Base-by-base conservation (phyloP, 345 rosid species). In the Bruguiera parviflora region DNA sequence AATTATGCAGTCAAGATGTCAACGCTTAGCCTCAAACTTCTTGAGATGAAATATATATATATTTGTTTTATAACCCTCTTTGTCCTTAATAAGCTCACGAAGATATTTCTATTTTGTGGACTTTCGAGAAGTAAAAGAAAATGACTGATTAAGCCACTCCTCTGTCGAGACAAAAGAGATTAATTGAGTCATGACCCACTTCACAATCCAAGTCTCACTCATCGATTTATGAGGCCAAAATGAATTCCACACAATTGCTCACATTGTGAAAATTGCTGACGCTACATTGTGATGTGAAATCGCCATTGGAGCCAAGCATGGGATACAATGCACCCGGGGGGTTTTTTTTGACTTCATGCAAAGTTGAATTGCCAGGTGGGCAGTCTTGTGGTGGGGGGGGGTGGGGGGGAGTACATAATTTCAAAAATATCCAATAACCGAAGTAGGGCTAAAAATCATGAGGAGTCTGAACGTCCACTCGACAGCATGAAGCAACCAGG, bases 101-200 rank as follows among this genome's bases (percentile, higher is more conserved):
- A 74, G 81, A 74, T 78, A 58, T 68, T 79, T 73, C 19, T 3
- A 43, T 64, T 43, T 47, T 0, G 60, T 0, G 2, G 39, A 66
- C 55, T 2, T 35, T 24, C 72, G 31, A 35, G 0, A 31, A 29
- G 49, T 28, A 29, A 59, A 58, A 58, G 75, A 77, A 59, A 70
- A 43, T 13, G 76, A 79, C n/a, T 63, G 82, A 69, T 73, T 52
- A 71, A 47, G 59, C 65, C 63, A 27, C 51, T 5, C 61, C 63
- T 0, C 63, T 49, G 32, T 68, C 73, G 74, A 71, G 68, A 69
- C 80, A 65, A 71, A 22, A 6, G 43, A 70, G 72, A 73, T 59
- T 70, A 22, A 74, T 76, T 68, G 76, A 72, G 79, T 27, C 61
- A 57, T 73, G 80, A 58, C 79, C 84, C 82, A 70, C 75, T 57